phyloP scores from a whole-genome alignment of 108 stramenopile genomes.

The Conticribra guillardii region DNA sequence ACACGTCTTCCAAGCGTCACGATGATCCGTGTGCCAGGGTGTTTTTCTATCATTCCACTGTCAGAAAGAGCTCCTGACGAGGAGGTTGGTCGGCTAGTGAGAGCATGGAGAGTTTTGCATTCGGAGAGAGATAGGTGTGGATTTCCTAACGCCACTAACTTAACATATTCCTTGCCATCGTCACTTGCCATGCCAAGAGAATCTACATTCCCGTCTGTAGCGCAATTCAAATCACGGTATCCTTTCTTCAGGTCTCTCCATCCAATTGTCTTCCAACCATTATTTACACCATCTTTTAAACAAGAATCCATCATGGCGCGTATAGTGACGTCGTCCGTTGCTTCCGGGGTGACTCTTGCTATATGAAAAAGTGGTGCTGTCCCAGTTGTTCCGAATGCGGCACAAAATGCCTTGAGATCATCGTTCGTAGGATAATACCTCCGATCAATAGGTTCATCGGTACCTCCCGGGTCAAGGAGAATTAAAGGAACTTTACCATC shows the following conservation, averaged over 20 bases:
- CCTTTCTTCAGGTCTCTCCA: constrained; percentile 27
- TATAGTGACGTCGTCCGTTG: constrained; percentile 24
- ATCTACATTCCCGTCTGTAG: background rate
- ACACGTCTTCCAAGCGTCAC: constrained; percentile 52
- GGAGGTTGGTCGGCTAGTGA: too few relatives aligned
- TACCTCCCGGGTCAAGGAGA: constrained; percentile 4
- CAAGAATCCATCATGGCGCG: constrained; percentile 24
- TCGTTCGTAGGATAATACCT: constrained; percentile 56
- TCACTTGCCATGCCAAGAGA: background rate
- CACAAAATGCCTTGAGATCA: constrained; percentile 83
- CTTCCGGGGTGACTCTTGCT: constrained; percentile 82
- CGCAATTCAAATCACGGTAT: constrained; percentile 38
- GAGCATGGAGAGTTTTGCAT: constrained; percentile 46
- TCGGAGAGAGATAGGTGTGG: constrained; percentile 79
- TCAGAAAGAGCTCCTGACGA: too few relatives aligned
- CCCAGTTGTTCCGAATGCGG: constrained; percentile 86
- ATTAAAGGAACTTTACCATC: constrained; percentile 79
- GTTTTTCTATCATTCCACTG: constrained; percentile 48
- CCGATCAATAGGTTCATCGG: constrained; percentile 59
- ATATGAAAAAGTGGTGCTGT: constrained; percentile 82
- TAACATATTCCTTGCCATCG: constrained; percentile 33
- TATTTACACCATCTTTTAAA: constrained; percentile 1
- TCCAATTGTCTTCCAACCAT: constrained; percentile 16
- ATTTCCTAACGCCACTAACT: constrained; percentile 81
- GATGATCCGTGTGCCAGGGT: constrained; percentile 58